Percentiles rank a stretch among this genome's conserved stretches.
Evolutionary conservation across 768 basidiomycete genomes (phyloP).

Genomic region (Daedalea quercina): DNA sequence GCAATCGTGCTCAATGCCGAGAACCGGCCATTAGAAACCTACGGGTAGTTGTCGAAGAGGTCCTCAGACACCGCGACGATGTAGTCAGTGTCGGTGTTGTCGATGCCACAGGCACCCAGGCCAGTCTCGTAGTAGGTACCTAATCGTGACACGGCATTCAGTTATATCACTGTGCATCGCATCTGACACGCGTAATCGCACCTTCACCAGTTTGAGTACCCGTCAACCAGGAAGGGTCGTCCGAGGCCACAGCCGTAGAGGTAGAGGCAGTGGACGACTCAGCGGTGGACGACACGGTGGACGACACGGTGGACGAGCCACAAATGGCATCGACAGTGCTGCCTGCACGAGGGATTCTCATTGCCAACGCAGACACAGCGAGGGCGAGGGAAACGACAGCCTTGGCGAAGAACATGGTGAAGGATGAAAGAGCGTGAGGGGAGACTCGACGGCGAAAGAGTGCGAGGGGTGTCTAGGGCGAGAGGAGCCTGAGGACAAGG

Average conservation of each 20-base stretch:
- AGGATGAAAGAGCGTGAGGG: constrained; percentile 9
- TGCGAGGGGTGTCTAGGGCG: neutral
- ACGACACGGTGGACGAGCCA: neutral
- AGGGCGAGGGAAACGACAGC: constrained; percentile 13
- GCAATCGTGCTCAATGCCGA: neutral
- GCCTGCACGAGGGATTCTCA: neutral
- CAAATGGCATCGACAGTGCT: neutral
- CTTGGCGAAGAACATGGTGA: constrained; percentile 36
- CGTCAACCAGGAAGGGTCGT: constrained; percentile 7
- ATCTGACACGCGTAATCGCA: constrained; percentile 6
- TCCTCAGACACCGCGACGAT: constrained; percentile 53
- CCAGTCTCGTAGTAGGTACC: constrained; percentile 55
- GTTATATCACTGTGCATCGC: neutral
- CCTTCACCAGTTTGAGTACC: constrained; percentile 20
- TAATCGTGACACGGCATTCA: constrained; percentile 14
- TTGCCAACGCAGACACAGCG: constrained; percentile 20
- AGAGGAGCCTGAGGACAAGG: constrained; percentile 1
- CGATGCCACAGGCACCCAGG: constrained; percentile 58
- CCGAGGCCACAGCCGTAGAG: constrained; percentile 10
- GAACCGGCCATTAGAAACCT: constrained; percentile 16
- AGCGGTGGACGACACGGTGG: too few relatives aligned
- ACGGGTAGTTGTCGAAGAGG: constrained; percentile 59
- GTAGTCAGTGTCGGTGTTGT: constrained; percentile 41
- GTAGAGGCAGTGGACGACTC: too few relatives aligned
- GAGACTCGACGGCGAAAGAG: constrained; percentile 6